Conservation (phyloP, 1,284 basidiomycete species). For the Lignosus rhinocerotis region DNA sequence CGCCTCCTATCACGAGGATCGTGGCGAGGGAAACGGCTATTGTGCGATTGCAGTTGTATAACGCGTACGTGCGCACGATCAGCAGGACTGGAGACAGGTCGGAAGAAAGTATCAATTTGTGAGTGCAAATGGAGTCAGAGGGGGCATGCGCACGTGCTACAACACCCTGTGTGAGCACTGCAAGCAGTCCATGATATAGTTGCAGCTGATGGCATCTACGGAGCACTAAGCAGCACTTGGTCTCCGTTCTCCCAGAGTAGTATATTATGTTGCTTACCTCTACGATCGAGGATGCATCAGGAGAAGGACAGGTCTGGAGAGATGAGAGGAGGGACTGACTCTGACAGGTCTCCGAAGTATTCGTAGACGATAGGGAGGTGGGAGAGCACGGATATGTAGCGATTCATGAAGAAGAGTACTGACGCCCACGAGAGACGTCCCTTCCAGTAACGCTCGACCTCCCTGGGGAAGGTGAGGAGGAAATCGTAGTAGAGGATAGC, state of each 20-base stretch:
- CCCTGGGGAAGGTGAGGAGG: constrained; percentile 30
- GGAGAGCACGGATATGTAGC: background rate
- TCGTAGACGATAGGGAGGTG: background rate
- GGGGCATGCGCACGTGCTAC: constrained; percentile 3
- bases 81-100: background rate
- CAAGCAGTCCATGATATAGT: constrained; percentile 9
- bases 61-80: background rate
- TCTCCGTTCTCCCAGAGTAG: too few relatives aligned
- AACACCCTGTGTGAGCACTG: constrained; percentile 4
- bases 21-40: background rate
- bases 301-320: background rate
- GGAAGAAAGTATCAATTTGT: background rate
- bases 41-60: background rate
- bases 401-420: constrained; percentile 9
- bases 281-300: background rate
- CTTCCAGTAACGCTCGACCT: constrained; percentile 20
- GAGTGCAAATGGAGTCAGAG: background rate
- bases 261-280: background rate
- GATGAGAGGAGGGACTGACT: background rate
- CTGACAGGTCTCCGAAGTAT: background rate
- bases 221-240: background rate
- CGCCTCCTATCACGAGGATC: background rate
- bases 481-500: constrained; percentile 2
- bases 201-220: constrained; percentile 6
- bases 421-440: background rate